Conservation (phyloP, 208 protist genomes). For the Crithidia mellificae region DNA sequence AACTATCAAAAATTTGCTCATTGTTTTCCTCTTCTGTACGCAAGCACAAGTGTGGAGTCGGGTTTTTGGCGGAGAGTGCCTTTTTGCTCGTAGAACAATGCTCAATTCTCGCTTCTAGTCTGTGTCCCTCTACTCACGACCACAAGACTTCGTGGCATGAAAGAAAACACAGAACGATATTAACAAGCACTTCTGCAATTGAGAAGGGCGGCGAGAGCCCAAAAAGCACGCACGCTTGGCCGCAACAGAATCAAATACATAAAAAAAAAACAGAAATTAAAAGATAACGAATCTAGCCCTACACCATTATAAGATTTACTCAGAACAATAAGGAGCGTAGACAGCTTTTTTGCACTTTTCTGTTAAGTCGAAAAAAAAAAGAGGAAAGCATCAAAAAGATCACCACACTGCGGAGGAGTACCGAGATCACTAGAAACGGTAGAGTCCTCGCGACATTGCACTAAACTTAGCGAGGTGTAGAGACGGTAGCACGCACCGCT, state of each 20-base stretch:
- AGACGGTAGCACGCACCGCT: neutral
- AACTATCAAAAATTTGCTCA: too few relatives aligned
- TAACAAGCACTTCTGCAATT: too few relatives aligned
- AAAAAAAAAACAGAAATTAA: conserved; percentile 1
- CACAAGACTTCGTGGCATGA: too few relatives aligned
- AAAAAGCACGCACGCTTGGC: too few relatives aligned
- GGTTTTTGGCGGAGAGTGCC: too few relatives aligned
- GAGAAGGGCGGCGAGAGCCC: too few relatives aligned
- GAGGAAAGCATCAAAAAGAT: neutral
- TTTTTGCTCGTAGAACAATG: too few relatives aligned
- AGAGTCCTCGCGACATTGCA: neutral
- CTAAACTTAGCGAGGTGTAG: neutral
- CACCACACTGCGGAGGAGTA: neutral
- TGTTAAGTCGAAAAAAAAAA: neutral
- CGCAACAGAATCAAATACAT: neutral
- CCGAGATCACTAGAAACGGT: neutral
- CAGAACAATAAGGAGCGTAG: conserved; percentile 10
- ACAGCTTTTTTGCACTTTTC: neutral
- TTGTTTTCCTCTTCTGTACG: too few relatives aligned
- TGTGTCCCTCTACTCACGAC: too few relatives aligned
- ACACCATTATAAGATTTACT: conserved; percentile 6
- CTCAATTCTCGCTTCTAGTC: too few relatives aligned
- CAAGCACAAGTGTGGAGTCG: too few relatives aligned
- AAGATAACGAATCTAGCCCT: neutral
- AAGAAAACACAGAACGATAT: too few relatives aligned